Conservation (phyloP, 108 stramenopile genomes). For the Asterionellopsis glacialis region DNA sequence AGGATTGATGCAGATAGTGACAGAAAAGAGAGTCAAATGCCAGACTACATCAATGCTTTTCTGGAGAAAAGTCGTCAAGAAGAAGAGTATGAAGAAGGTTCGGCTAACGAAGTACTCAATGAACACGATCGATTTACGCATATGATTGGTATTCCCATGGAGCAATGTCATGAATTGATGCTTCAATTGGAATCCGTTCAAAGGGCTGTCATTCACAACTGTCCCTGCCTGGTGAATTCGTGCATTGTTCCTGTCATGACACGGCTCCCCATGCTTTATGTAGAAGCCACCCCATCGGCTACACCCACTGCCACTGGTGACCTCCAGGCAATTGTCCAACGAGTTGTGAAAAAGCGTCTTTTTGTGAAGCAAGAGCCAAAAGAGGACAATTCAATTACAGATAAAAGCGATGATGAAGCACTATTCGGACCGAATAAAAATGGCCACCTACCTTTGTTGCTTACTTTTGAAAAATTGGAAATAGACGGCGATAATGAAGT, state of each 20-base stretch:
- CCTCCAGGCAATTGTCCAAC: conserved; percentile 37
- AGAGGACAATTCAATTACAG: not conserved
- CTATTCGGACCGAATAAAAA: conserved; percentile 7
- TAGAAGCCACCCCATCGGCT: conserved; percentile 24
- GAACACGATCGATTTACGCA: conserved; percentile 28
- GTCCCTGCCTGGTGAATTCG: conserved; percentile 66
- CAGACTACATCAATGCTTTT: conserved; percentile 1
- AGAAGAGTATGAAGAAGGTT: not conserved
- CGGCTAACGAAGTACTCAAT: not conserved
- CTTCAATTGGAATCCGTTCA: conserved; percentile 72
- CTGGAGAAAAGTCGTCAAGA: not conserved
- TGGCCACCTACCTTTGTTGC: conserved; percentile 43
- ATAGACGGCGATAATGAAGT: conserved; percentile 76
- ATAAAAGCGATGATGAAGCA: conserved; percentile 12
- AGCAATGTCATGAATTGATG: conserved; percentile 54
- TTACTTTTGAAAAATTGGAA: conserved; percentile 68
- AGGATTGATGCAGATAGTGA: too few species aligned
- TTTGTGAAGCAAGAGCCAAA: conserved; percentile 12
- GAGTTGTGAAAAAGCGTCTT: conserved; percentile 32
- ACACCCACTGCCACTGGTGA: conserved; percentile 17
- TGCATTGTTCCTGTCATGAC: conserved; percentile 59
- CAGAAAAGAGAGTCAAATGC: conserved; percentile 2
- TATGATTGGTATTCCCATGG: conserved; percentile 79
- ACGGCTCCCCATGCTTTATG: conserved; percentile 65
- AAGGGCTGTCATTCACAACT: conserved; percentile 73